Percentiles rank a stretch among this genome's conserved stretches.
phyloP scores from a whole-genome alignment of 1,284 basidiomycete genomes.

The Apiotrichum brassicae region DNA sequence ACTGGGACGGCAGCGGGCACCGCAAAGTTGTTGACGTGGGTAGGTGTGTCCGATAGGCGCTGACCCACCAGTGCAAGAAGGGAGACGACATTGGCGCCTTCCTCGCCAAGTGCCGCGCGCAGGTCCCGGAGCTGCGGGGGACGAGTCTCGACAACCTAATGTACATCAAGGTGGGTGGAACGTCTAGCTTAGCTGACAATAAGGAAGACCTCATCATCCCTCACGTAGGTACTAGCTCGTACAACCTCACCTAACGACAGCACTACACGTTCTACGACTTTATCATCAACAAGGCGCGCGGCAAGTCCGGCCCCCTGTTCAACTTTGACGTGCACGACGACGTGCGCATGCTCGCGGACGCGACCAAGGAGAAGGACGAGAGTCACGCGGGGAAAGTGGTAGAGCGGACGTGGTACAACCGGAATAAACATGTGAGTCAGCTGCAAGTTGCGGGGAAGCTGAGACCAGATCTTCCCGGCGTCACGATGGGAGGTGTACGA shows the following conservation, averaged over 20 bases:
- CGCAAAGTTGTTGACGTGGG: constrained; percentile 82
- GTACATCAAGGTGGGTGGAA: constrained; percentile 77
- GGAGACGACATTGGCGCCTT: constrained; percentile 88
- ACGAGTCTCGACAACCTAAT: constrained; percentile 92
- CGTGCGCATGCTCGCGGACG: constrained; percentile 88
- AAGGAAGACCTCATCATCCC: constrained; percentile 94
- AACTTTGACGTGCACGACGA: constrained; percentile 99
- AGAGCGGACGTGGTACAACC: constrained; percentile 89
- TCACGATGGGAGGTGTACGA: constrained; percentile 93
- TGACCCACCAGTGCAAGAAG: constrained; percentile 74
- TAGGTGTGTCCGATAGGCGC: constrained; percentile 12
- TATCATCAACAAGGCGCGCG: constrained; percentile 94
- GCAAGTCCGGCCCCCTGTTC: constrained; percentile 96
- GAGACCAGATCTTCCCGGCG: constrained; percentile 78
- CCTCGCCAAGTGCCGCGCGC: constrained; percentile 84
- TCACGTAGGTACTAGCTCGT: constrained; percentile 56
- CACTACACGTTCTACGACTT: constrained; percentile 99
- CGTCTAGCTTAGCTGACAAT: background rate
- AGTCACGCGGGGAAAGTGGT: constrained; percentile 99
- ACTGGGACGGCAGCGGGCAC: constrained; percentile 98
- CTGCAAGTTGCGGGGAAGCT: background rate
- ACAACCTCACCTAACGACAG: constrained; percentile 47
- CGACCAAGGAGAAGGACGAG: constrained; percentile 94
- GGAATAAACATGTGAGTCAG: constrained; percentile 64
- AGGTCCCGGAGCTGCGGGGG: constrained; percentile 84